Percentiles rank a stretch among this genome's conserved stretches.
Conservation (phyloP, 2,329 filamentous ascomycete genomes). For the Tolypocladium capitatum region DNA sequence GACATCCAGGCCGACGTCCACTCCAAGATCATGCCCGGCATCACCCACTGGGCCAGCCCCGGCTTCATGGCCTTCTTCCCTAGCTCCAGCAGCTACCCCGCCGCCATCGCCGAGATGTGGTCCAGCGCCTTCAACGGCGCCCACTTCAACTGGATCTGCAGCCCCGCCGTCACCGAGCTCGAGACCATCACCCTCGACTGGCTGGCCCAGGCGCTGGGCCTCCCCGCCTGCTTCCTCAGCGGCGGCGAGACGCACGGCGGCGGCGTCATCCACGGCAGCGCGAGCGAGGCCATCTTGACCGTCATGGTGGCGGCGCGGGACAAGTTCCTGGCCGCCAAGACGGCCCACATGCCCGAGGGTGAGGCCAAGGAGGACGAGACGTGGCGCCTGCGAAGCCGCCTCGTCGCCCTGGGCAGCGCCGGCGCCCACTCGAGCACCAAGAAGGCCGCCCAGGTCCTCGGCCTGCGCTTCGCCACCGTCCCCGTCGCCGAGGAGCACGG, state of each 20-base stretch:
- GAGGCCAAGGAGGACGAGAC: constrained; percentile 60
- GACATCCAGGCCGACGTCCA: constrained; percentile 76
- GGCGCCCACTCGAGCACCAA: constrained; percentile 74
- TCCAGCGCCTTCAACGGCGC: constrained; percentile 77
- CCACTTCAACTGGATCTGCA: constrained; percentile 96
- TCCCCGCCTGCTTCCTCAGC: constrained; percentile 64
- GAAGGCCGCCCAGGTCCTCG: constrained; percentile 77
- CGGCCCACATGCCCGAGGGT: constrained; percentile 32
- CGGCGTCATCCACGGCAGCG: constrained; percentile 88
- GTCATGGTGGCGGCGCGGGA: constrained; percentile 81
- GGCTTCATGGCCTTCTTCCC: constrained; percentile 97
- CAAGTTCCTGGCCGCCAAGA: constrained; percentile 53
- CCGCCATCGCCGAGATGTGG: constrained; percentile 87
- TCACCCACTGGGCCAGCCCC: constrained; percentile 90
- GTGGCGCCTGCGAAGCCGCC: constrained; percentile 33
- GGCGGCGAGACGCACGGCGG: constrained; percentile 59
- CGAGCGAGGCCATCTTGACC: constrained; percentile 76
- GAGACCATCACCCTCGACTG: constrained; percentile 91
- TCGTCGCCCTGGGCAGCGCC: constrained; percentile 71
- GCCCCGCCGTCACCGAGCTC: constrained; percentile 80
- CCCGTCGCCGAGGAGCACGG: constrained; percentile 47
- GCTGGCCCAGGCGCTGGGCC: constrained; percentile 61
- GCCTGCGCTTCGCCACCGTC: constrained; percentile 66
- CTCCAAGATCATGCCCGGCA: constrained; percentile 73
- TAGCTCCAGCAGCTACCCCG: constrained; percentile 66